A percentile compares a stretch with the other conserved stretches of the same genome.
phyloP scores from a whole-genome alignment of 2,329 filamentous ascomycete species.

The Arthrobotrys sinensis region DNA sequence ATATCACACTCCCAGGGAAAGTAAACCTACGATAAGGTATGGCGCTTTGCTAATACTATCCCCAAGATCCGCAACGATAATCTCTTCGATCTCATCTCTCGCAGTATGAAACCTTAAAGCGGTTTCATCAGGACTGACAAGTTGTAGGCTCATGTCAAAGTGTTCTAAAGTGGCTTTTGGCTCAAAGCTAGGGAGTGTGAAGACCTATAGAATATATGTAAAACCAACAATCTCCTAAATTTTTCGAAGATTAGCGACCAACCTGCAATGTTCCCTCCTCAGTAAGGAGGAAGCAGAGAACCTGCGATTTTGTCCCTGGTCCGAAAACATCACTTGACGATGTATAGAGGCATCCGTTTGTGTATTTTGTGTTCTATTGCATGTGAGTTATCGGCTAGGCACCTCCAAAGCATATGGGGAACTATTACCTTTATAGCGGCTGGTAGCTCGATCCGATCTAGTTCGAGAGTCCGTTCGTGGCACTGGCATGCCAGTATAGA shows the following conservation, averaged over 20 bases:
- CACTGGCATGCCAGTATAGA: slow-evolving; percentile 85
- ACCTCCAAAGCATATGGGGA: not conserved
- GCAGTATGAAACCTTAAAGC: slow-evolving; percentile 69
- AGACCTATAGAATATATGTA: slow-evolving; percentile 73
- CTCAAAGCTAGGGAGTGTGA: slow-evolving; percentile 80
- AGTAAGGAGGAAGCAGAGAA: slow-evolving; percentile 80
- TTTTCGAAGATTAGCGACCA: slow-evolving; percentile 66
- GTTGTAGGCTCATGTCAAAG: slow-evolving; percentile 59
- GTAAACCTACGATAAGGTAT: slow-evolving; percentile 80
- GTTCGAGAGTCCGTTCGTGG: slow-evolving; percentile 80
- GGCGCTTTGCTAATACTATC: slow-evolving; percentile 79
- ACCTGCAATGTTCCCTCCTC: slow-evolving; percentile 82
- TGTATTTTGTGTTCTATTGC: slow-evolving; percentile 78
- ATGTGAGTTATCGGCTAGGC: not conserved
- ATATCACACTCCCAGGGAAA: not conserved
- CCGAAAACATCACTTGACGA: slow-evolving; percentile 75
- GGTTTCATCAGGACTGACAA: slow-evolving; percentile 53
- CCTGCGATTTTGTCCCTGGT: slow-evolving; percentile 63
- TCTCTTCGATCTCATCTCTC: slow-evolving; percentile 82
- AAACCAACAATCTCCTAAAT: not conserved
- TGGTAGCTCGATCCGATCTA: slow-evolving; percentile 78
- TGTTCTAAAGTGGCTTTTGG: slow-evolving; percentile 53
- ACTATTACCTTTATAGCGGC: slow-evolving; percentile 55
- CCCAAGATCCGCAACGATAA: slow-evolving; percentile 87
- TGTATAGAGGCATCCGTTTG: slow-evolving; percentile 86